Evolutionary conservation across 2,329 filamentous ascomycete species (phyloP), one percentile per base, ranked within the genome.

Genomic region (Aspergillus ochraceus): DNA sequence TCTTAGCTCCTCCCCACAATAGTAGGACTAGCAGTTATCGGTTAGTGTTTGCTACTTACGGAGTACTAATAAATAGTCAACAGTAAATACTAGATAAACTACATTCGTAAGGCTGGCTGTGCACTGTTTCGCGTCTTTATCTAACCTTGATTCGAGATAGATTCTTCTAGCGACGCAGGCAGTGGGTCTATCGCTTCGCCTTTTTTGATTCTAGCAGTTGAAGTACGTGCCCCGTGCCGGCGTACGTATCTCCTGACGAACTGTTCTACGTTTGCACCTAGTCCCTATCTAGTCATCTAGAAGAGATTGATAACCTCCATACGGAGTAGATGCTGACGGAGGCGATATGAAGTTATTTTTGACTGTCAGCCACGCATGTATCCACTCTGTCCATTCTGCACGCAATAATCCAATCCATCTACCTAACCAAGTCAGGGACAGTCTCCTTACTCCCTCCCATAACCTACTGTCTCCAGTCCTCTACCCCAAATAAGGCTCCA

Each of bases 401-500:
- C 12, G 9, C 22, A 10, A 9, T 20, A 12, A 26, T 11, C 49
- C 12, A 29, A 29, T 29, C 26, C 11, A 20, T 49, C 39, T 24
- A n/a, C 17, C 3, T 20, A 9, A 29, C 32, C 36, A 36, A 20
- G 12, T 22, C 47, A 51, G n/a, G 29, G 47, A 29, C 29, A 49
- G 6, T 17, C n/a, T n/a, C n/a, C n/a, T n/a, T n/a, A 3, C 20
- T 20, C 22, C 26, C 49, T 19, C 22, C 24, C 36, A 20, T 32
- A 29, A 26, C 24, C 22, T 24, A 24, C 22, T 24, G 4, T 5
- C 22, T 5, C 6, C 24, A 24, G 4, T 24, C 14, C 32, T 36
- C 52, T 60, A 63, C 24, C 17, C 26, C 49, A 71, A 54, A 26
- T 70, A 73, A 20, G 66, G 56, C 61, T 70, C 24, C 46, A 73